A percentile compares a stretch with the other conserved stretches of the same genome.
These are phyloP conservation scores for Trametes punicea DNA, from an alignment of 768 basidiomycete genomes.

Conservation along the genomic window DNA sequence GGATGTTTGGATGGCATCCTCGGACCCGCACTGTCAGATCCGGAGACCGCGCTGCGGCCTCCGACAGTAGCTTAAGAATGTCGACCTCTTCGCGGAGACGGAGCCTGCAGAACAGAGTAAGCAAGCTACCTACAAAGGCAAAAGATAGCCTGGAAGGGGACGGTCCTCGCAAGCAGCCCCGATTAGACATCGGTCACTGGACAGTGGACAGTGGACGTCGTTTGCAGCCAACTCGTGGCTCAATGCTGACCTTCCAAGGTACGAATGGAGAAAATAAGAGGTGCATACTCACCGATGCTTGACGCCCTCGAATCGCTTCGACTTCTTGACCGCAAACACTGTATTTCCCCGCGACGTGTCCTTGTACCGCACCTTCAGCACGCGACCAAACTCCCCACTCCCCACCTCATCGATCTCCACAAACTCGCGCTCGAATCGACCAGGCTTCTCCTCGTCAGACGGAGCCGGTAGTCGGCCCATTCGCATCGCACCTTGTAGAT, in stretches of 20 bases:
- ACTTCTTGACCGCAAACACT: constrained; percentile 90
- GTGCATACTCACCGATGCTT: constrained; percentile 72
- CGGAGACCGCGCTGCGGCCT: constrained; percentile 28
- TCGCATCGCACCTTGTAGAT: constrained; percentile 1
- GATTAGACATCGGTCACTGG: too few species aligned
- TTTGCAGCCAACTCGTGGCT: too few species aligned
- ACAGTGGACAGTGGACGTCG: too few species aligned
- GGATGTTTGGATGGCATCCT: constrained; percentile 69
- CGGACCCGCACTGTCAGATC: constrained; percentile 28
- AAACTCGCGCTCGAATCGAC: constrained; percentile 80
- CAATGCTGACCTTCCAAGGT: too few species aligned
- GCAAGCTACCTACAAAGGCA: too few species aligned
- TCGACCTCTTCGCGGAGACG: constrained; percentile 95
- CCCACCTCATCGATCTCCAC: constrained; percentile 79
- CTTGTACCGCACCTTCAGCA: constrained; percentile 79
- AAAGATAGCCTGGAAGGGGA: too few species aligned
- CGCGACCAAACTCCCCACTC: constrained; percentile 90
- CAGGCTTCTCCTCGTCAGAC: constrained; percentile 47
- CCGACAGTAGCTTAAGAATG: constrained; percentile 72
- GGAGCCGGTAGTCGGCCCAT: constrained; percentile 21
- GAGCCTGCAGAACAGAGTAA: constrained; percentile 41
- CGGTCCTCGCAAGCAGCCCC: too few species aligned
- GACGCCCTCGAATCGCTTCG: constrained; percentile 86
- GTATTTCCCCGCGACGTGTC: constrained; percentile 25
- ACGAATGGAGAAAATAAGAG: constrained; percentile 7